Evolutionary conservation across 257 asterid species (phyloP).

Genomic region (Gynochthodes officinalis): DNA sequence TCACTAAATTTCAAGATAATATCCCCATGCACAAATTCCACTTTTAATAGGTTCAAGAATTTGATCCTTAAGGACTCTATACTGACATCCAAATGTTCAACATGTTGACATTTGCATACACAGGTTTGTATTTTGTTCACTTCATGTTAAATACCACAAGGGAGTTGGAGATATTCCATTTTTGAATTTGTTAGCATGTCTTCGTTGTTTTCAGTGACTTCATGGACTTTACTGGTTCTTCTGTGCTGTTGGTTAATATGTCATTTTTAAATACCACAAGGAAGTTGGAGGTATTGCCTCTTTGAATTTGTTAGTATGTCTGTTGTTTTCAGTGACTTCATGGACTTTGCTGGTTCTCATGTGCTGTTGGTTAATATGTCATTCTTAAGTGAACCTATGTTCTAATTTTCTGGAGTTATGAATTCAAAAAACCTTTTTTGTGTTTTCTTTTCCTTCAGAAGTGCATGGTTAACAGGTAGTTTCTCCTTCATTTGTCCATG

Average conservation of each 20-base stretch:
- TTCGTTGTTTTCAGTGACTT: background rate
- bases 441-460: no score
- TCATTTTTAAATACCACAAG: background rate
- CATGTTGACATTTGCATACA: background rate
- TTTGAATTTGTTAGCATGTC: background rate
- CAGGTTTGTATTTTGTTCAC: background rate
- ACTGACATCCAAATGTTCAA: background rate
- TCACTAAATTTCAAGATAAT: no score
- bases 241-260: background rate
- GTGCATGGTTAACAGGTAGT: background rate
- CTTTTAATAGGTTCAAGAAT: no score
- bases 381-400: background rate
- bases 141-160: no score
- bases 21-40: no score
- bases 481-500: background rate
- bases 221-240: background rate
- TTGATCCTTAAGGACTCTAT: background rate
- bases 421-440: background rate
- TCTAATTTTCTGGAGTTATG: background rate
- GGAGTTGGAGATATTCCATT: background rate
- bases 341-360: background rate
- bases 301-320: background rate
- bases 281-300: background rate
- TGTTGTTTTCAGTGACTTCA: background rate
- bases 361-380: background rate